Percentiles rank a stretch among this genome's conserved stretches.
Conservation (phyloP, 108 stramenopile genomes). For the Pelagomonas calceolata region DNA sequence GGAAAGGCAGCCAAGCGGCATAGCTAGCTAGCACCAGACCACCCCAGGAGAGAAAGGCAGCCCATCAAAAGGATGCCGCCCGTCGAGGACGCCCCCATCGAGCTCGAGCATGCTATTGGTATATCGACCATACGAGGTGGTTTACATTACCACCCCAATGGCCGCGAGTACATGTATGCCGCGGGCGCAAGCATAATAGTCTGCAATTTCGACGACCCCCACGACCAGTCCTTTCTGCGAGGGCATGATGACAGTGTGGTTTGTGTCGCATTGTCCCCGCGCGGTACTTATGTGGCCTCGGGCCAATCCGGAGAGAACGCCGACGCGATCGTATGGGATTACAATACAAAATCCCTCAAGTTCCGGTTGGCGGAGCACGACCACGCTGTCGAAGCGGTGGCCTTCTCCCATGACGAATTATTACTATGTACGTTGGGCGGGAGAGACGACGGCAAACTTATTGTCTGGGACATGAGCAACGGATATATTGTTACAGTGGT, state of each 20-base stretch:
- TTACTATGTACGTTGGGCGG: conserved; percentile 32
- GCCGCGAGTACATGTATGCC: conserved; percentile 30
- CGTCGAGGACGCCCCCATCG: not conserved
- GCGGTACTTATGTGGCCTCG: conserved; percentile 29
- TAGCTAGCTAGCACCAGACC: no score
- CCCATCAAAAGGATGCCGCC: no score
- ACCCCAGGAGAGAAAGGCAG: no score
- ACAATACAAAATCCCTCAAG: conserved; percentile 14
- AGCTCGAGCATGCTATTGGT: conserved; percentile 40
- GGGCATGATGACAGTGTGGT: conserved; percentile 31
- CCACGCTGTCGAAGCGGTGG: conserved; percentile 31
- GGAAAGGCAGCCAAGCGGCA: no score
- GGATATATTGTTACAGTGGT: conserved; percentile 33
- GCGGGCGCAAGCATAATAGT: conserved; percentile 34
- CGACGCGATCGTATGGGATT: conserved; percentile 44
- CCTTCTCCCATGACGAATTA: conserved; percentile 42
- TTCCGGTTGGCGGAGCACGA: conserved; percentile 47
- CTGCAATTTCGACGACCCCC: conserved; percentile 38
- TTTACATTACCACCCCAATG: conserved; percentile 32
- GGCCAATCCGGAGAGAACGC: conserved; percentile 37
- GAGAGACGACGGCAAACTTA: conserved; percentile 34
- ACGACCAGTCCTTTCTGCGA: conserved; percentile 32
- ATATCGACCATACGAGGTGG: conserved; percentile 20
- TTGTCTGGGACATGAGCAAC: conserved; percentile 44
- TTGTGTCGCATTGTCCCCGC: conserved; percentile 11